Base-by-base conservation (phyloP, 805 yeast genomes). In the Lipomyces spencermartinsiae region DNA sequence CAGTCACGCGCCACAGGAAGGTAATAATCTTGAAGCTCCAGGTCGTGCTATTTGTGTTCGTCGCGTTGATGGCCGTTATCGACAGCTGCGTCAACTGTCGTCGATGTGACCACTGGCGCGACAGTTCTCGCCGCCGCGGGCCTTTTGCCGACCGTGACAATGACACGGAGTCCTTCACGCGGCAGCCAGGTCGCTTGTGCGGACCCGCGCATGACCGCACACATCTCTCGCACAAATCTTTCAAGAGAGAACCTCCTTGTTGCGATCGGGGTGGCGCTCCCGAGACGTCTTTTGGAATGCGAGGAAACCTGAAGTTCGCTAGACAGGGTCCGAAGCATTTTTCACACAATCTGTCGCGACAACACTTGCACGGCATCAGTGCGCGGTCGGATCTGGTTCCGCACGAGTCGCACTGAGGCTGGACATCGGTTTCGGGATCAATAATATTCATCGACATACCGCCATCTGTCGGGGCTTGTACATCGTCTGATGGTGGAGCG, bases 191-290 rank as follows among this genome's bases (percentile, higher is more conserved):
- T 39, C 56, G 35, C 56, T 62, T 66, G 25, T 66, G 62, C 16
- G 69, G 63, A 33, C 69, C 69, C 3, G 69, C 69, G 49, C 69
- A 66, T 51, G 58, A 58, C 46, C 62, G 62, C 63, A 66, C 62
- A 43, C 69, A 66, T 19, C 65, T 22, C 57, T 66, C 63, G 43
- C 69, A 66, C 16, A 49, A 35, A n/a, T 43, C 49, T 16, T 43
- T 43, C 25, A 43, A n/a, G 8, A 16, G 49, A 14, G 22, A 6
- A n/a, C 49, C 51, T 66, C 69, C 61, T 62, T 66, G 33, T 34
- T 62, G 31, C 43, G 14, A 14, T 55, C 58, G 6, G 58, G 61
- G 2, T 55, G 59, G 33, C 39, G 59, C 12, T 2, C 39, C 31
- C 33, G 58, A 22, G 16, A 14, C 43, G 16, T 55, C 34, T 46